These are phyloP conservation scores for Dendrobium catenatum DNA, from an alignment of 106 monocot genomes.

Conservation along the genomic window DNA sequence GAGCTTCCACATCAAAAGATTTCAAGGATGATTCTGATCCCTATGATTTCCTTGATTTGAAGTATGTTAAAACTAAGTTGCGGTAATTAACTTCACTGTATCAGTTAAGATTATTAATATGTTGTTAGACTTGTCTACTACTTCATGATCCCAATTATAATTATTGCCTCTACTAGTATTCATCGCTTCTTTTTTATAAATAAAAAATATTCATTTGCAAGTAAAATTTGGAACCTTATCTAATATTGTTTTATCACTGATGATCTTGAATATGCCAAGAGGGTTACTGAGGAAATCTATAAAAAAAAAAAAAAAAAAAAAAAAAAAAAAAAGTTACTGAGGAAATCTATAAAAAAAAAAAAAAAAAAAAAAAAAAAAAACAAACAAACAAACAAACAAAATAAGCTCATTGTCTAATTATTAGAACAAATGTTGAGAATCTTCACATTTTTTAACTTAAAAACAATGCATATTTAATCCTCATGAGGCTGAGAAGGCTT, in stretches of 20 bases:
- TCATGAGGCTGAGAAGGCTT: constrained; percentile 49
- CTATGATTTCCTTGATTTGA: constrained; percentile 51
- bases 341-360: constrained; percentile 55
- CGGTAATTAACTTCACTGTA: constrained; percentile 30
- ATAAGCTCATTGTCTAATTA: constrained; percentile 13
- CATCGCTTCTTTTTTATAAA: not conserved
- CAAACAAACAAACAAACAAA: constrained; percentile 21
- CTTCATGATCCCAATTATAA: no score
- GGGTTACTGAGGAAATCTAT: constrained; percentile 71
- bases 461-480: not conserved
- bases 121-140: not conserved
- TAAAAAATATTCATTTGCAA: constrained; percentile 14
- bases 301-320: constrained; percentile 37
- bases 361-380: no score
- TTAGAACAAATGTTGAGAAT: not conserved
- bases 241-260: constrained; percentile 65
- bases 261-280: constrained; percentile 81
- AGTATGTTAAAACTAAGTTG: constrained; percentile 56
- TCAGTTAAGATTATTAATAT: not conserved
- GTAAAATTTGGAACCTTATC: constrained; percentile 74
- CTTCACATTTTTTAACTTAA: not conserved
- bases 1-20: constrained; percentile 13
- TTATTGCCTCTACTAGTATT: no score
- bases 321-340: constrained; percentile 44
- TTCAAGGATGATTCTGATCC: constrained; percentile 60